Percentiles rank a stretch among this genome's conserved stretches.
phyloP scores from a whole-genome alignment of 2,329 filamentous ascomycete genomes.

The Didymella pomorum region DNA sequence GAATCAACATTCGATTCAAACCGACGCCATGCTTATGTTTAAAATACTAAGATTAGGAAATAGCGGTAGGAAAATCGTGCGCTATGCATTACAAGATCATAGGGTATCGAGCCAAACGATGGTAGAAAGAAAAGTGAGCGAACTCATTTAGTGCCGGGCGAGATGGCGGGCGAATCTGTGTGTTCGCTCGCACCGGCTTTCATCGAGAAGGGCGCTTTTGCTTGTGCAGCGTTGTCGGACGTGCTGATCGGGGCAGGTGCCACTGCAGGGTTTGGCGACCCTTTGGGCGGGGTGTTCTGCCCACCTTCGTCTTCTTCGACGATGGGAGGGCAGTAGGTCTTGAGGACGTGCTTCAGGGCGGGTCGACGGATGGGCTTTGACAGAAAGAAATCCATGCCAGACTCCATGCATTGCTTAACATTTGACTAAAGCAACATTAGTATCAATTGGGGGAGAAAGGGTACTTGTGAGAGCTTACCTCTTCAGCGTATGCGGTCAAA shows the following conservation, averaged over 20 bases:
- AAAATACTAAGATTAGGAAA: conserved; percentile 8
- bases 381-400: conserved; percentile 91
- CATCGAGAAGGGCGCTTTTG: conserved; percentile 9
- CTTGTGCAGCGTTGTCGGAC: background rate
- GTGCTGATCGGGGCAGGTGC: background rate
- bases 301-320: conserved; percentile 71
- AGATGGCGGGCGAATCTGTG: conserved; percentile 20
- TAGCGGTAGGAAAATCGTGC: conserved; percentile 7
- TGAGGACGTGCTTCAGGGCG: conserved; percentile 84
- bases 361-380: conserved; percentile 79
- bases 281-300: conserved; percentile 29
- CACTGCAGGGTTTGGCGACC: conserved; percentile 9
- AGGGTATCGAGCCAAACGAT: conserved; percentile 19
- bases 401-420: conserved; percentile 69
- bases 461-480: conserved; percentile 65
- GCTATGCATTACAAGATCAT: conserved; percentile 23
- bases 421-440: conserved; percentile 34
- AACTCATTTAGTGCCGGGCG: conserved; percentile 12
- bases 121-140: conserved; percentile 5
- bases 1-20: conserved; percentile 2
- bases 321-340: conserved; percentile 81
- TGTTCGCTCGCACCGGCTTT: conserved; percentile 7
- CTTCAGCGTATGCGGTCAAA: conserved; percentile 87
- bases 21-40: conserved; percentile 18
- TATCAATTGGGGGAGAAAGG: background rate